Percentiles rank a stretch among this genome's conserved stretches.
These are phyloP conservation scores for Kingdonia uniflora DNA, from an alignment of 164 flowering plant genomes.

Conservation along the genomic window DNA sequence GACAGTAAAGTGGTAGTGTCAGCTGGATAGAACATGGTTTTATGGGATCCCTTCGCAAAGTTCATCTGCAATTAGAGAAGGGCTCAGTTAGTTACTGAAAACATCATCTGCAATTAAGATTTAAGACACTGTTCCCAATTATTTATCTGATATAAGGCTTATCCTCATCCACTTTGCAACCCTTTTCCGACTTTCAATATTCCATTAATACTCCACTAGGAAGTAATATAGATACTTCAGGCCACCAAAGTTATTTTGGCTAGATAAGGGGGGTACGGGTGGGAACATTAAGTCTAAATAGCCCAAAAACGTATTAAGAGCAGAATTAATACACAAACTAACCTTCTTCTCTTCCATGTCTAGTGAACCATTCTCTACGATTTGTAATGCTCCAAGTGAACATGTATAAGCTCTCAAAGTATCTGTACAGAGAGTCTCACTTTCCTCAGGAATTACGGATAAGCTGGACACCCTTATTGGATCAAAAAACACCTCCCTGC, in stretches of 20 bases:
- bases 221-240: too few relatives aligned
- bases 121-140: not conserved
- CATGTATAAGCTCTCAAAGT: slow-evolving; percentile 18
- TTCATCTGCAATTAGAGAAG: slow-evolving; percentile 23
- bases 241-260: too few relatives aligned
- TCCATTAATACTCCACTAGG: too few relatives aligned
- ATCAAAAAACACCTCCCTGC: slow-evolving; percentile 34
- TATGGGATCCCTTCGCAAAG: slow-evolving; percentile 12
- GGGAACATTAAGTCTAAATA: too few relatives aligned
- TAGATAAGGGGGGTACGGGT: too few relatives aligned
- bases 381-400: slow-evolving; percentile 22
- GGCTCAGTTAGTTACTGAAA: slow-evolving; percentile 5
- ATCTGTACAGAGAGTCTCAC: slow-evolving; percentile 18
- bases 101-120: too few relatives aligned
- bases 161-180: too few relatives aligned
- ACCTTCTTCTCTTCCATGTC: slow-evolving; percentile 34
- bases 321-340: slow-evolving; percentile 1
- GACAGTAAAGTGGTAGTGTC: slow-evolving; percentile 12
- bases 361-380: slow-evolving; percentile 15
- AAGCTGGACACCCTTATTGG: slow-evolving; percentile 27
- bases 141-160: too few relatives aligned
- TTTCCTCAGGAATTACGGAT: slow-evolving; percentile 29
- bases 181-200: too few relatives aligned
- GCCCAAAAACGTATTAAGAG: not conserved
- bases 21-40: slow-evolving; percentile 5